A percentile compares a stretch with the other conserved stretches of the same genome.
Evolutionary conservation across 2,329 filamentous ascomycete genomes (phyloP).

Genomic region (Xylaria multiplex): DNA sequence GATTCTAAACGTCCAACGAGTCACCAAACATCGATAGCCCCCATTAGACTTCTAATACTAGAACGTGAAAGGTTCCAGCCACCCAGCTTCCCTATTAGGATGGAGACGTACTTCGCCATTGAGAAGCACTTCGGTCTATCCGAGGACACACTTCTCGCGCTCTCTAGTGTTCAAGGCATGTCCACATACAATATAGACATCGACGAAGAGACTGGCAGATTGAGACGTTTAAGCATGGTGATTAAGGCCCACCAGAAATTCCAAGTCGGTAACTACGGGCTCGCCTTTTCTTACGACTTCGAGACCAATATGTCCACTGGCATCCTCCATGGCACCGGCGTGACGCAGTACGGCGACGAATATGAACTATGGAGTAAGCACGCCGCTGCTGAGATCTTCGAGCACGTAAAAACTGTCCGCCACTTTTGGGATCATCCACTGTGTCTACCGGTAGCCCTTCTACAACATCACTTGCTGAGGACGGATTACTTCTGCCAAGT

Average conservation of each 20-base stretch:
- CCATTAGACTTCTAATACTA: conserved; percentile 13
- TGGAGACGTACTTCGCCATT: conserved; percentile 23
- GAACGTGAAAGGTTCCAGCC: conserved; percentile 23
- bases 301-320: conserved; percentile 8
- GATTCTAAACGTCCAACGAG: background rate
- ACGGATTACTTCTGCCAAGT: conserved; percentile 22
- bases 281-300: conserved; percentile 26
- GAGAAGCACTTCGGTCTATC: conserved; percentile 20
- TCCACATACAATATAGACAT: conserved; percentile 14
- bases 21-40: background rate
- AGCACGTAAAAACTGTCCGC: conserved; percentile 19
- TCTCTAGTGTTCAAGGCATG: conserved; percentile 23
- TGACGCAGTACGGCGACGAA: conserved; percentile 10
- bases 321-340: conserved; percentile 26
- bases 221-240: conserved; percentile 16
- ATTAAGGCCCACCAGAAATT: conserved; percentile 26
- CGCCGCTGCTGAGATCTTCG: conserved; percentile 20
- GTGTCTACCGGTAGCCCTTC: conserved; percentile 11
- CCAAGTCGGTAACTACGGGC: conserved; percentile 26
- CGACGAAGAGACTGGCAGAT: conserved; percentile 9
- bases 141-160: conserved; percentile 13
- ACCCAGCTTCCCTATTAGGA: conserved; percentile 15
- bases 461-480: conserved; percentile 29
- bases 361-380: conserved; percentile 12
- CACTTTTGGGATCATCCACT: conserved; percentile 21